Percentiles rank a stretch among this genome's conserved stretches.
Conservation (phyloP, 208 protist genomes). For the Acanthamoeba rhysodes region DNA sequence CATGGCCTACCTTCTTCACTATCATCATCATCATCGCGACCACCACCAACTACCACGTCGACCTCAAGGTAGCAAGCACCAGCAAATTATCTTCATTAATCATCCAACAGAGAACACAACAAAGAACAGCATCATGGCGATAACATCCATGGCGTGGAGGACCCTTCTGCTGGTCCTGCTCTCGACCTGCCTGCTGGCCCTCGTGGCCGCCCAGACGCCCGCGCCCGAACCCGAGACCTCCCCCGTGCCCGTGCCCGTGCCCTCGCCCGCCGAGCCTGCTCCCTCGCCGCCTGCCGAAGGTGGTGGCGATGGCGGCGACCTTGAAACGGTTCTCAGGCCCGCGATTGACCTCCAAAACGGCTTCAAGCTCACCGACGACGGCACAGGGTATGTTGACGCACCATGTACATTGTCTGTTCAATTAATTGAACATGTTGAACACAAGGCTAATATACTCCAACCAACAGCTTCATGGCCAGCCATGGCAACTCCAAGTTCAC, state of each 20-base stretch:
- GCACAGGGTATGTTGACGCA: not conserved
- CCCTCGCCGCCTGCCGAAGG: not conserved
- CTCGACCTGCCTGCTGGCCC: not conserved
- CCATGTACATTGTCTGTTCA: too few species aligned
- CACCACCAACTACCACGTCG: not conserved
- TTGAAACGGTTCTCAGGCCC: not conserved
- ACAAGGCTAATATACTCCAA: not conserved
- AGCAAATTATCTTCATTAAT: too few species aligned
- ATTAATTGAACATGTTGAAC: too few species aligned
- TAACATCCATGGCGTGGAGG: not conserved
- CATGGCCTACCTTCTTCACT: not conserved
- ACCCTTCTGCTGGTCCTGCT: not conserved
- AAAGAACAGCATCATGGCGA: not conserved
- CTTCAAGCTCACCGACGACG: slow-evolving; percentile 34
- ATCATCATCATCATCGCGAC: not conserved
- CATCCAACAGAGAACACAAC: too few species aligned
- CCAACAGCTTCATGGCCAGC: slow-evolving; percentile 16
- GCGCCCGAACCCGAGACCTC: not conserved
- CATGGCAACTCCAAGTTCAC: not conserved
- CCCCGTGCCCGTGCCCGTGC: not conserved
- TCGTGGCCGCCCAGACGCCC: not conserved
- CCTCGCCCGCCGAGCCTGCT: not conserved
- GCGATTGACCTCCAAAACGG: slow-evolving; percentile 10
- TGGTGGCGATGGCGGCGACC: not conserved
- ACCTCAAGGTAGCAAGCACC: not conserved